Evolutionary conservation across 2,329 filamentous ascomycete species (phyloP).

Genomic region (Podosphaera aphanis): DNA sequence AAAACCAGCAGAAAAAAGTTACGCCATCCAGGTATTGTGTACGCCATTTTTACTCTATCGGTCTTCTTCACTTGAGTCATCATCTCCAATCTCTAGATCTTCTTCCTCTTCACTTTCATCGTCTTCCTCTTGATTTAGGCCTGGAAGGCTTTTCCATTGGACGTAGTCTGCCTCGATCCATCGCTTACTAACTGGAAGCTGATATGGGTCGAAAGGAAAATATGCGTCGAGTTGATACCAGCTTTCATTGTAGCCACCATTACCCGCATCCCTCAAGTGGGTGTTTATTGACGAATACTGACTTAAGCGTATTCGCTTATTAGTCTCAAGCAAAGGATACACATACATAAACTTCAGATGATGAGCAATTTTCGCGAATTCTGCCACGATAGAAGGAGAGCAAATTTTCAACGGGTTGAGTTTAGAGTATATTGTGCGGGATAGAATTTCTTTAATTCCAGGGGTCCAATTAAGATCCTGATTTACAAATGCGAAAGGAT

Average conservation of each 20-base stretch:
- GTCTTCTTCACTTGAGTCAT: neutral
- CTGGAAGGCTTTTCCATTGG: constrained; percentile 53
- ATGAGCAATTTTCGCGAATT: constrained; percentile 73
- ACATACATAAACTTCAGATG: constrained; percentile 78
- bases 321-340: constrained; percentile 67
- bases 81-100: constrained; percentile 8
- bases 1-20: too few species aligned
- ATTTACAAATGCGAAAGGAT: constrained; percentile 33
- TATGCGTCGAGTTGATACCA: constrained; percentile 77
- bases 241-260: constrained; percentile 40
- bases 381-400: constrained; percentile 67
- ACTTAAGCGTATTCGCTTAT: constrained; percentile 68
- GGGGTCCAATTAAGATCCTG: constrained; percentile 60
- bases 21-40: too few species aligned
- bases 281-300: constrained; percentile 38
- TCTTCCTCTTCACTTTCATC: constrained; percentile 19
- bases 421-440: constrained; percentile 58
- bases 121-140: constrained; percentile 33
- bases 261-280: constrained; percentile 22
- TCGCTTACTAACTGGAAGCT: constrained; percentile 60
- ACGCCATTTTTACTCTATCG: too few species aligned
- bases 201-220: constrained; percentile 94
- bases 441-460: constrained; percentile 49
- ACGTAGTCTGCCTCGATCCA: constrained; percentile 78
- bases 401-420: constrained; percentile 93